phyloP scores from a whole-genome alignment of 2,329 filamentous ascomycete genomes.

The Sarocladiaceae sp. region DNA sequence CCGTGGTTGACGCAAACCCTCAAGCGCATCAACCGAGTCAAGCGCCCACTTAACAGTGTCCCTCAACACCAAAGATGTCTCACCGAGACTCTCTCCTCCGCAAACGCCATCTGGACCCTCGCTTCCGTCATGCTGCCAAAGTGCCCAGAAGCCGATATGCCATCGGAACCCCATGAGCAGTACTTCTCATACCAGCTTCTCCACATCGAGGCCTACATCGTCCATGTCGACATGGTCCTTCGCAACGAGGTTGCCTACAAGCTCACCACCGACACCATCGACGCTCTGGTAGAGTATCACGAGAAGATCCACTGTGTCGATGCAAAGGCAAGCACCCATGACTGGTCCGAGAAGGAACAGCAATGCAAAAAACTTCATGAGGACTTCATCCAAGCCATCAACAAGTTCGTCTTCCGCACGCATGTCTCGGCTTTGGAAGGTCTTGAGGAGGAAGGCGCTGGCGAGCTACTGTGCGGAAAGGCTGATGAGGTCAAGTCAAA shows the following conservation, averaged over 20 bases:
- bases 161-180: slow-evolving; percentile 77
- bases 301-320: slow-evolving; percentile 92
- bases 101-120: slow-evolving; percentile 90
- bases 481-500: slow-evolving; percentile 88
- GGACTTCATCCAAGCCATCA: slow-evolving; percentile 91
- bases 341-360: slow-evolving; percentile 94
- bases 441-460: slow-evolving; percentile 90
- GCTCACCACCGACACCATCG: slow-evolving; percentile 90
- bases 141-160: slow-evolving; percentile 76
- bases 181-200: slow-evolving; percentile 90
- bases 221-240: slow-evolving; percentile 98
- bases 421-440: slow-evolving; percentile 86
- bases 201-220: slow-evolving; percentile 94
- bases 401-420: slow-evolving; percentile 93
- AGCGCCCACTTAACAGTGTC: slow-evolving; percentile 94
- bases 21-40: slow-evolving; percentile 94
- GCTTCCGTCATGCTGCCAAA: slow-evolving; percentile 91
- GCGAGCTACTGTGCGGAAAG: slow-evolving; percentile 85
- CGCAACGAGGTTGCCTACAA: slow-evolving; percentile 98
- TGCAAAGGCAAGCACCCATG: slow-evolving; percentile 79
- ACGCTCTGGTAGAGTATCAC: slow-evolving; percentile 89
- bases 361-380: slow-evolving; percentile 97
- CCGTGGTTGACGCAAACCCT: slow-evolving; percentile 95
- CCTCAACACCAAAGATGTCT: slow-evolving; percentile 93
- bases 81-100: slow-evolving; percentile 84